These are phyloP conservation scores for Corymbia citriodora DNA, from an alignment of 441 rosid genomes.

Conservation along the genomic window DNA sequence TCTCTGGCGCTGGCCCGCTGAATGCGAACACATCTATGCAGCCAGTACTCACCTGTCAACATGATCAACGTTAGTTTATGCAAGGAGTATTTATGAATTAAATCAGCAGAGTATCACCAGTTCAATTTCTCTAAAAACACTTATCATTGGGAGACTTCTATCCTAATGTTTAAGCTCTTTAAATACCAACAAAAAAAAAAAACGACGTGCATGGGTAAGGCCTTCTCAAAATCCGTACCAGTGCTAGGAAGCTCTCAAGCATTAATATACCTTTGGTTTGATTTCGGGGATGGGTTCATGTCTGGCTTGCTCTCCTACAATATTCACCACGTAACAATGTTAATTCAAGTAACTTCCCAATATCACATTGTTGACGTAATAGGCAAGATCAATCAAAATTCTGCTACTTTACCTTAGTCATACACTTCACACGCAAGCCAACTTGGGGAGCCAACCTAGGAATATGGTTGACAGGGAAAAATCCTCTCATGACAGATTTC, in stretches of 20 bases:
- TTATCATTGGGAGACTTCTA: not conserved
- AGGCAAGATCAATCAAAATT: not conserved
- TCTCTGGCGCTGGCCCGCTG: not conserved
- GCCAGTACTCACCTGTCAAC: not conserved
- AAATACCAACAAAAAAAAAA: not conserved
- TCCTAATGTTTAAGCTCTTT: not conserved
- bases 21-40: not conserved
- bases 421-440: conserved; percentile 31
- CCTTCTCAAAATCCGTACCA: not conserved
- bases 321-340: not conserved
- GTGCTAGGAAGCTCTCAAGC: not conserved
- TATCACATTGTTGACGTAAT: too few species aligned
- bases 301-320: not conserved
- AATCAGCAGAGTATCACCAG: not conserved
- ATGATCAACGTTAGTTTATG: not conserved
- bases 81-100: not conserved
- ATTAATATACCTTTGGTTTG: not conserved
- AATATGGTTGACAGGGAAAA: conserved; percentile 1
- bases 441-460: conserved; percentile 14
- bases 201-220: accelerated
- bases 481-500: conserved; percentile 9
- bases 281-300: not conserved
- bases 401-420: conserved; percentile 32
- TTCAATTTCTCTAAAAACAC: not conserved
- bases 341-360: not conserved